Base-by-base conservation (phyloP, 2,329 filamentous ascomycete species). In the Dothistroma septosporum region DNA sequence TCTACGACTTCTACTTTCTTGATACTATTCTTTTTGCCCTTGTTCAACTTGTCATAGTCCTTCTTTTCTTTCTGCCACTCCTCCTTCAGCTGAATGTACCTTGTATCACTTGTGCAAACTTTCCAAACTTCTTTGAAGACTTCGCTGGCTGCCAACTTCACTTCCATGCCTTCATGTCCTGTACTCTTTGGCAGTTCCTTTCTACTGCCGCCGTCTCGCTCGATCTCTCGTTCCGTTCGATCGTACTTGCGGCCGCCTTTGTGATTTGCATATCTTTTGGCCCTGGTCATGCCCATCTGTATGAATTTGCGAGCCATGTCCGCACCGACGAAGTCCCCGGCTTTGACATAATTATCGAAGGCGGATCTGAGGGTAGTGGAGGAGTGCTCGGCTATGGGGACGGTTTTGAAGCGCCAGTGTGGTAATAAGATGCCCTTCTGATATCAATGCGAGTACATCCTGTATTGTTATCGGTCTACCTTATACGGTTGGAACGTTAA, bases 401-500 rank as follows among this genome's bases (percentile, higher is more conserved):
- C 72, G 0, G 80, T 85, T 49, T 78, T 78, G 75, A 87, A 87
- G 6, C 82, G 79, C 85, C 85, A 87, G 46, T 80, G 76, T 0
- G 85, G 85, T 0, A 87, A 78, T 0, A 87, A 77, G 16, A 76
- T 70, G 19, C 24, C 11, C n/a, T 52, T 48, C 10, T 19, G 22
- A n/a, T 19, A 48, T 48, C 44, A 48, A 48, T 19, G n/a, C 44
- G 81, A 83, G 71, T 41, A 44, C 16, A 14, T 24, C 21, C 16
- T 52, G 11, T 24, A 11, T n/a, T 55, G 22, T 24, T 31, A 22
- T 35, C 10, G 19, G 52, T 37, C 16, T 55, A 55, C 53, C 53
- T 87, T 87, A 75, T 87, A 87, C 0, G 85, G 85, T 67, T 87
- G 85, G 66, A 83, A 85, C 1, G 82, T 85, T 33, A 87, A 74